Conservation (phyloP, 2,329 filamentous ascomycete species). For the Emmonsiellopsis sp. region DNA sequence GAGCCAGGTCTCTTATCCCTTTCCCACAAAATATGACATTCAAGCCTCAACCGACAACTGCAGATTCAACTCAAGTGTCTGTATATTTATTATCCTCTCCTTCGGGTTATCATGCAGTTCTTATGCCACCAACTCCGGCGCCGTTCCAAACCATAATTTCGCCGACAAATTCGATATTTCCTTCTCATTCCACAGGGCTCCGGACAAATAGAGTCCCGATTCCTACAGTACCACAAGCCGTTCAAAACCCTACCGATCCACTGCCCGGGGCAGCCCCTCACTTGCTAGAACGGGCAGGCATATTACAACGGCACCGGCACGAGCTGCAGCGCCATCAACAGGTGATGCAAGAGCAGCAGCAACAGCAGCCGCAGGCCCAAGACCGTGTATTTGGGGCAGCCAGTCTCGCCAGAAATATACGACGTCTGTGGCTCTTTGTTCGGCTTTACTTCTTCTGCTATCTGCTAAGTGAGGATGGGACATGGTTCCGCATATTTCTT, state of each 20-base stretch:
- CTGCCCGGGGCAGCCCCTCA: too few species aligned
- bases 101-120: constrained; percentile 34
- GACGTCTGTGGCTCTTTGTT: constrained; percentile 48
- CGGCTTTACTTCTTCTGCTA: constrained; percentile 51
- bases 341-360: background rate
- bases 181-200: background rate
- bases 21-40: constrained; percentile 13
- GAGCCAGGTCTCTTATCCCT: constrained; percentile 7
- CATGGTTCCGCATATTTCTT: constrained; percentile 34
- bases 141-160: constrained; percentile 8
- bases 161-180: background rate
- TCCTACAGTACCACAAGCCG: background rate
- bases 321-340: background rate
- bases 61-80: constrained; percentile 10
- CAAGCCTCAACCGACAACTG: background rate
- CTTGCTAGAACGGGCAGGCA: too few species aligned
- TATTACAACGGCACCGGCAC: too few species aligned
- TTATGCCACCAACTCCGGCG: constrained; percentile 30
- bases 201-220: background rate
- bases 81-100: constrained; percentile 38
- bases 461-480: constrained; percentile 44
- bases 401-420: constrained; percentile 11
- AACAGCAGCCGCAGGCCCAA: background rate
- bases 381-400: background rate
- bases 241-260: background rate